Base-by-base conservation (phyloP, 257 asterid genomes). In the Fraxinus americana region DNA sequence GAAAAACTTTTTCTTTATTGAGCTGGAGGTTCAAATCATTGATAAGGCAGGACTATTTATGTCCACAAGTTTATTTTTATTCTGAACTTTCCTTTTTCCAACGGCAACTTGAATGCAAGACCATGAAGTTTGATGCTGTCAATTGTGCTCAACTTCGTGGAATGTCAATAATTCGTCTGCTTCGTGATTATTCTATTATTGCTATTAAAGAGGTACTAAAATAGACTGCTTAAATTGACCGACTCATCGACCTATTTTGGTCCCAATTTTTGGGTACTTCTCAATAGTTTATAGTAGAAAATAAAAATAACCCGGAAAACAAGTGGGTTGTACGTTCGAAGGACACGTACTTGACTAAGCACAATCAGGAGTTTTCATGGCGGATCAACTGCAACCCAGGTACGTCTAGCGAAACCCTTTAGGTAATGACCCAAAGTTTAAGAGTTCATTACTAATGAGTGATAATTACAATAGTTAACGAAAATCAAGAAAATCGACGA, bases 1-100 rank as follows among this genome's bases (percentile, higher is more conserved):
- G 66, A 1, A 65, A 75, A 70, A 36, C 72, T 70, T 50, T 63
- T 70, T 74, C 41, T 73, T 77, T 74, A 32, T 65, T 83, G 34
- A 63, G 17, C 2, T 27, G 17, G 69, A 25, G 36, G 36, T 23
- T 63, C 36, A 63, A 27, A 35, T 27, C 69, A 27, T 27, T 63
- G 69, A 63, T 23, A 27, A 63, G 36, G 69, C 2, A 10, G n/a
- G 36, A 25, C 36, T 63, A 63, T 63, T 63, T 1, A 63, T 63
- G n/a, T 63, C 69, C 69, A 63, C 69, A 63, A 3, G 35, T 25
- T 25, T 63, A 63, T 3, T 25, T 61, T 61, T 61, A 61, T 61
- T 61, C 34, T 10, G 5, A 61, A 61, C 16, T 27, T 63, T 12
- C 69, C 69, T 27, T 63, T 25, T 63, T 63, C 35, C 69, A 11